phyloP scores from a whole-genome alignment of 768 basidiomycete species.

The Suillus hirtellus region DNA sequence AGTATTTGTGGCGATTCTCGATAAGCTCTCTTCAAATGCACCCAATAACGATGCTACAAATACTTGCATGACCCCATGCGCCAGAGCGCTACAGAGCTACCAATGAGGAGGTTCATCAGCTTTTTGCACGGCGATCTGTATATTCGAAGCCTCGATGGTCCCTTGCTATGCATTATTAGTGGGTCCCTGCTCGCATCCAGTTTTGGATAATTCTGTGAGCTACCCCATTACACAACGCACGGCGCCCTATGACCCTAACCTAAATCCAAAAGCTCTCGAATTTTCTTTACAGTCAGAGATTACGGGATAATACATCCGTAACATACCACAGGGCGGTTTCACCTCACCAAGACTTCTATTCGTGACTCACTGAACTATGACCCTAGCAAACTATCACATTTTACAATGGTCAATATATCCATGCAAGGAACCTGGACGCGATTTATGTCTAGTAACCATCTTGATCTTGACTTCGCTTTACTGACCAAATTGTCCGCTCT shows the following conservation, averaged over 20 bases:
- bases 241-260: not conserved
- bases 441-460: not conserved
- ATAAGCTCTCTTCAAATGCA: not conserved
- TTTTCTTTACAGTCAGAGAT: not conserved
- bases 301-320: not conserved
- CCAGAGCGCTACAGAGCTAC: not conserved
- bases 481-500: not conserved
- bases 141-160: not conserved
- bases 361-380: not conserved
- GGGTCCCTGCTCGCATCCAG: slow-evolving; percentile 6
- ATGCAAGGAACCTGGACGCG: not conserved
- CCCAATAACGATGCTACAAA: not conserved
- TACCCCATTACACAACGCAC: not conserved
- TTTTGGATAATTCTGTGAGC: not conserved
- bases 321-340: not conserved
- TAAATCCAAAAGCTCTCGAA: not conserved
- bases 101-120: not conserved
- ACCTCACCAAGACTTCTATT: not conserved
- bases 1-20: not conserved
- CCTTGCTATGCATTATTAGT: slow-evolving; percentile 7
- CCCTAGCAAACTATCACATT: not conserved
- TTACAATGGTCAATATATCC: not conserved
- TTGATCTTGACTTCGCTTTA: not conserved
- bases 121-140: slow-evolving; percentile 4
- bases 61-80: not conserved